Evolutionary conservation across 2,329 filamentous ascomycete genomes (phyloP).

Genomic region (Fusarium kyushuense): DNA sequence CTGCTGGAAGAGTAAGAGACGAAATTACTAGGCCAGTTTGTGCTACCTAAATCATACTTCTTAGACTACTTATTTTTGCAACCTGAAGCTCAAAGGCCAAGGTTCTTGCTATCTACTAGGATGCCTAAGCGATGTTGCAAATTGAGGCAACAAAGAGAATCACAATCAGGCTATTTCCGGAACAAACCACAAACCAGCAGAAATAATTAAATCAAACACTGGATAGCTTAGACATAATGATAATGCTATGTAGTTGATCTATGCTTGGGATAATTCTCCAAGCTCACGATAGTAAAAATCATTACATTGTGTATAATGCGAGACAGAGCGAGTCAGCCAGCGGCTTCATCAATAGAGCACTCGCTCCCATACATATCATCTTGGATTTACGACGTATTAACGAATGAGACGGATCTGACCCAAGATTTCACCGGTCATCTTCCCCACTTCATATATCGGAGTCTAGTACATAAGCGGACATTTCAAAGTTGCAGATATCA

Average conservation of each 20-base stretch:
- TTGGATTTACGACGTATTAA: too few species aligned
- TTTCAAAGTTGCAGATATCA: conserved; percentile 29
- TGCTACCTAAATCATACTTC: background rate
- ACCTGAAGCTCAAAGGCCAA: background rate
- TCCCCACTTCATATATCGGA: conserved; percentile 32
- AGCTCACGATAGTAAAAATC: rapidly evolving
- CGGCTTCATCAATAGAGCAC: background rate
- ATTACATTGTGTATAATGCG: too few species aligned
- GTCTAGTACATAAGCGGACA: conserved; percentile 43
- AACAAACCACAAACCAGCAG: background rate
- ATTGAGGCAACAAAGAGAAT: conserved; percentile 2
- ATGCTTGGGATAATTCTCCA: background rate
- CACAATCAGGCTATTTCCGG: background rate
- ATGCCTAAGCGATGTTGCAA: conserved; percentile 2
- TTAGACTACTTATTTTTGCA: background rate
- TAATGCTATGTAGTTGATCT: background rate
- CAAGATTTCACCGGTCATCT: background rate
- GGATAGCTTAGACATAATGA: too few species aligned
- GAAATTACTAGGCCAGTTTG: background rate
- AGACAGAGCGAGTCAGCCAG: rapidly evolving
- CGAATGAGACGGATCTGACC: background rate
- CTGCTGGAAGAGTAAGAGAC: background rate
- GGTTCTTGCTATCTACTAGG: too few species aligned
- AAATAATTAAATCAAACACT: background rate
- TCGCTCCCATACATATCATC: background rate